Base-by-base conservation (phyloP, 2,329 filamentous ascomycete genomes). In the Cordyceps fumosorosea region DNA sequence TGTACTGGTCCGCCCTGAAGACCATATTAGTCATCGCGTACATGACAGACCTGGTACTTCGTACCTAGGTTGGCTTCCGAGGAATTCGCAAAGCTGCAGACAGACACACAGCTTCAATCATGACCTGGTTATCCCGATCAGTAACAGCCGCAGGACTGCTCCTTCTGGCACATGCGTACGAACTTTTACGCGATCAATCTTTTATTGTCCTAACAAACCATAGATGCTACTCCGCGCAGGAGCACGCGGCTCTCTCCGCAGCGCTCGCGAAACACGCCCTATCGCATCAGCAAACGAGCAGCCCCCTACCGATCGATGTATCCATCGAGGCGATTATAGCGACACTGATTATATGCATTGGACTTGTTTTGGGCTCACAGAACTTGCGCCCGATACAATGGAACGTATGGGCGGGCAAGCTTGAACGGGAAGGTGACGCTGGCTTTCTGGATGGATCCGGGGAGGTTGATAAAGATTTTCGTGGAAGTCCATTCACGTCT, bases 151-250 rank as follows among this genome's bases (percentile, higher is more conserved):
- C 93, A 64, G 93, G 93, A 66, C 80, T 93, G 14, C 68, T 96
- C 61, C 83, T 97, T 66, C 83, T 97, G 20, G 85, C 87, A 52
- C 93, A 97, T 76, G 90, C 93, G 93, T 97, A 87, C 76, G 90
- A 32, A 45, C 11, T 37, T 12, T 22, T 29, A 18, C 22, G 2
- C 18, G 16, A 14, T 18, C 18, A 20, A 45, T 5, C 11, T 20
- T 22, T 37, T 37, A 32, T 18, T 24, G 10, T 12, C n/a, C 62
- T 63, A 34, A 63, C 32, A 8, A 18, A 5, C 6, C 6, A 8
- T 72, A 99, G 95, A 66, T 96, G 93, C 77, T 99, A 98, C 77
- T 99, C 95, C 57, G 92, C 93, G 53, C 90, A 96, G 76, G 95
- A 99, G 78, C 90, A 96, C 77, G 89, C 91, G 7, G 81, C 87